Base-by-base conservation (phyloP, 2,329 filamentous ascomycete species). In the Ophiostoma perfectum region DNA sequence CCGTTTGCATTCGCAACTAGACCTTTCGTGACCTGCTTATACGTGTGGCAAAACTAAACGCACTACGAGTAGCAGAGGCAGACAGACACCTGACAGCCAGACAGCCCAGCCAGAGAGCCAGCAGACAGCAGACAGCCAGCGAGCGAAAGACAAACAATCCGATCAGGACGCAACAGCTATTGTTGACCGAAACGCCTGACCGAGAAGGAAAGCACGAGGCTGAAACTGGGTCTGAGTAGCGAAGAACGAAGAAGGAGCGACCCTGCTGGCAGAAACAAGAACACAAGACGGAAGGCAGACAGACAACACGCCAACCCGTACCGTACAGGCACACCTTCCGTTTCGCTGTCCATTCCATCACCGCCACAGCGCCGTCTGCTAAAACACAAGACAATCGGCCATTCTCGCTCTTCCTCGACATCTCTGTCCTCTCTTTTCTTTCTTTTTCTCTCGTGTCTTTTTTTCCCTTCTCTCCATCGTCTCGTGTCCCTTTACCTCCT, bases 271-370 rank as follows among this genome's bases (percentile, higher is more conserved):
- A 27, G 27, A 27, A 2, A 27, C 27, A 27, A 27, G 27, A 27
- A 27, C 27, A 27, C 27, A 27, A 27, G 27, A 27, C 49, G 49
- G 18, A n/a, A 14, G n/a, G 4, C 49, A 55, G 49, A 55, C 49
- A 55, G 49, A 11, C 14, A 16, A 16, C 12, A 16, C 45, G n/a
- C 12, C 12, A 16, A 18, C 47, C 47, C 7, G 27, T 12, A 58
- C 5, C 1, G 8, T 38, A 14, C 55, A 16, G 52, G n/a, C 2
- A 11, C 16, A 4, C 16, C 12, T 18, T 36, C 55, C 55, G 55
- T 60, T 60, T 60, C 11, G 27, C 14, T 11, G 11, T 16, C 45
- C n/a, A 64, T 67, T 66, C 65, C 66, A 66, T 63, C 65, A 65
- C 62, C 47, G 62, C 60, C 47, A 64, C 68, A 55, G 49, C 49